A percentile compares a stretch with the other conserved stretches of the same genome.
Conservation (phyloP, 495 filamentous ascomycete genomes). For the Tetracladium setigerum region DNA sequence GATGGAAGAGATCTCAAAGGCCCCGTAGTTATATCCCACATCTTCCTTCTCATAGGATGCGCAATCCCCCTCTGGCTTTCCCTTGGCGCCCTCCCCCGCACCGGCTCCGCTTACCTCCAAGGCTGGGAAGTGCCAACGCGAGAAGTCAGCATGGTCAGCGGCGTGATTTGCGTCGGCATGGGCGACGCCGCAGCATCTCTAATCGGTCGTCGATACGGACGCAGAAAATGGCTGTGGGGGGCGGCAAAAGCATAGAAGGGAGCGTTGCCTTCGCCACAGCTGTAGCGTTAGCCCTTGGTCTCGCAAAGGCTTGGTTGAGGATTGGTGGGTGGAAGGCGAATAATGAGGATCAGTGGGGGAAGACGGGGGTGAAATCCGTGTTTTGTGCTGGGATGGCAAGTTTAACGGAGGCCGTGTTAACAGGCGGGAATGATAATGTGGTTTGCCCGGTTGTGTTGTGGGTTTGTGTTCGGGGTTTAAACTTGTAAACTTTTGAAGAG, state of each 20-base stretch:
- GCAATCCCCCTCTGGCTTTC: slow-evolving; percentile 92
- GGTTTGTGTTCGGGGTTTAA: slow-evolving; percentile 75
- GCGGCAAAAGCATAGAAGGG: slow-evolving; percentile 91
- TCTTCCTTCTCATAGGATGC: slow-evolving; percentile 94
- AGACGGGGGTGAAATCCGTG: slow-evolving; percentile 47
- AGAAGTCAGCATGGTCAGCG: slow-evolving; percentile 81
- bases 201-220: slow-evolving; percentile 80
- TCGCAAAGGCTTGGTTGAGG: slow-evolving; percentile 67
- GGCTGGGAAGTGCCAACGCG: slow-evolving; percentile 67
- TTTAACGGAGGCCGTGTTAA: slow-evolving; percentile 89
- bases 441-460: slow-evolving; percentile 93
- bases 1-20: slow-evolving; percentile 90
- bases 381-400: slow-evolving; percentile 74
- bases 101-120: slow-evolving; percentile 39
- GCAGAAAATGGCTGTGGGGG: slow-evolving; percentile 94
- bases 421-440: slow-evolving; percentile 98
- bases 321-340: slow-evolving; percentile 59
- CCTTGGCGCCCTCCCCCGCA: slow-evolving; percentile 53
- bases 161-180: slow-evolving; percentile 89
- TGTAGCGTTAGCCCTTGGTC: slow-evolving; percentile 63
- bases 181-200: slow-evolving; percentile 94
- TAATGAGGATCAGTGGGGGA: slow-evolving; percentile 29
- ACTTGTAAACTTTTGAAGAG: slow-evolving; percentile 52
- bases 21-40: slow-evolving; percentile 89
- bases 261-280: slow-evolving; percentile 77